phyloP scores from a whole-genome alignment of 352 stramenopile species.

The Globisporangium alternatum region DNA sequence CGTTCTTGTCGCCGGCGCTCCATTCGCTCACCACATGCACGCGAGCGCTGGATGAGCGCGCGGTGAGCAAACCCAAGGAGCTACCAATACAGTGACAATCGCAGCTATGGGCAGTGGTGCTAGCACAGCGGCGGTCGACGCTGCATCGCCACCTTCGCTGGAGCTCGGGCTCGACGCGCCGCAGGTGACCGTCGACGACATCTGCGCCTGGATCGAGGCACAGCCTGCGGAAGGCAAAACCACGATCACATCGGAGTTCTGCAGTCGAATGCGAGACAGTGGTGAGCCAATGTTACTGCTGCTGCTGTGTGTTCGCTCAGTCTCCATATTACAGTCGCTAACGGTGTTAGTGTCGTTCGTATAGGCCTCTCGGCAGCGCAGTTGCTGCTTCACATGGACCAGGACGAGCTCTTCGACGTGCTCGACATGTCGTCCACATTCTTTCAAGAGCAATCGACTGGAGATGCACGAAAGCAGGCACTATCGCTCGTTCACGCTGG shows the following conservation, averaged over 20 bases:
- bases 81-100: not conserved
- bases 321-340: not conserved
- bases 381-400: constrained; percentile 31
- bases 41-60: not conserved
- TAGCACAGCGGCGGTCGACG: constrained; percentile 10
- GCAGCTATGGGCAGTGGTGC: constrained; percentile 25
- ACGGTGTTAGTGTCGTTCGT: not conserved
- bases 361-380: constrained; percentile 22
- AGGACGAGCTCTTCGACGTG: constrained; percentile 20
- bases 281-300: not conserved
- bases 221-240: constrained; percentile 3
- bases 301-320: not conserved
- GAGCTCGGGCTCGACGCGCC: constrained; percentile 10
- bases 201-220: constrained; percentile 33
- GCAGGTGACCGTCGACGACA: constrained; percentile 22
- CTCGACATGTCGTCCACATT: not conserved
- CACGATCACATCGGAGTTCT: constrained; percentile 13
- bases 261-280: constrained; percentile 14
- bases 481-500: constrained; percentile 22
- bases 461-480: constrained; percentile 14
- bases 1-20: no score
- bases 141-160: constrained; percentile 2
- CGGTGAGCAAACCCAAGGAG: not conserved
- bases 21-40: no score
- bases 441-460: not conserved